Conservation (phyloP, 2,329 filamentous ascomycete species). For the Orbilia quercus region DNA sequence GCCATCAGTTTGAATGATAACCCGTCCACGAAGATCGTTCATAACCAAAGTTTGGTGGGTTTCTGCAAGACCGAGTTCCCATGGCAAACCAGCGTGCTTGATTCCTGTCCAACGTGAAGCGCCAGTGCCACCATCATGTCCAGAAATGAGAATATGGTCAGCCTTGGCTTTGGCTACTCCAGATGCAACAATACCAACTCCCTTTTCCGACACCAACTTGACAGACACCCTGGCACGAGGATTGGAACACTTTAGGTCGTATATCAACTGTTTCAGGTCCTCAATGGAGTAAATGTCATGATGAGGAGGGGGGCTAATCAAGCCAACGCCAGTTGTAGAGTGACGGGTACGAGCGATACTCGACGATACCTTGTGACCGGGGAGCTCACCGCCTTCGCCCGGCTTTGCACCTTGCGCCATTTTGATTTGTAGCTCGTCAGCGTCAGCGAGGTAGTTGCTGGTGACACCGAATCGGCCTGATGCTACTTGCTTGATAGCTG, state of each 20-base stretch:
- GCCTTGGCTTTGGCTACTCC: conserved; percentile 98
- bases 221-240: conserved; percentile 91
- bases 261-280: conserved; percentile 96
- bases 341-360: conserved; percentile 94
- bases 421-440: conserved; percentile 97
- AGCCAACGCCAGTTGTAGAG: conserved; percentile 93
- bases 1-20: conserved; percentile 95
- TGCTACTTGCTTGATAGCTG: conserved; percentile 96
- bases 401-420: conserved; percentile 99
- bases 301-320: conserved; percentile 94
- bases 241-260: conserved; percentile 96
- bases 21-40: conserved; percentile 93
- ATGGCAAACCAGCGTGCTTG: conserved; percentile 96
- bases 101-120: conserved; percentile 98
- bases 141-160: conserved; percentile 95
- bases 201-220: conserved; percentile 96
- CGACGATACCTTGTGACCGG: conserved; percentile 94
- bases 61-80: conserved; percentile 95
- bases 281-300: conserved; percentile 99
- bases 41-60: conserved; percentile 96
- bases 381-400: conserved; percentile 94
- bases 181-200: conserved; percentile 95
- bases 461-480: conserved; percentile 97
- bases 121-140: conserved; percentile 95
- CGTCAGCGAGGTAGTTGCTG: conserved; percentile 91